phyloP scores from a whole-genome alignment of 306 rosid species.

The Boehmeria nivea region DNA sequence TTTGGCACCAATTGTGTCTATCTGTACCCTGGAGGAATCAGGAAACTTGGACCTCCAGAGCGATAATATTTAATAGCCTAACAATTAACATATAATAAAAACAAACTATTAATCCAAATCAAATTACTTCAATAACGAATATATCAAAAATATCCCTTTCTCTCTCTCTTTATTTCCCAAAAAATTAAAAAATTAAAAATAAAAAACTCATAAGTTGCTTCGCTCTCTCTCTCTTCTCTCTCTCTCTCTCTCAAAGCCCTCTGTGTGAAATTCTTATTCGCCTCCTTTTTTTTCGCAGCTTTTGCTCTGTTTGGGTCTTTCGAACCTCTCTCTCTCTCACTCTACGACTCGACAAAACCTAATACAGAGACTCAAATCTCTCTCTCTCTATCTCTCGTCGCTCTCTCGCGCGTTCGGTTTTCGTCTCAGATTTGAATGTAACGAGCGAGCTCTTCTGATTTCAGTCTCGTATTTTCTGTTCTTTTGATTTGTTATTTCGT shows the following conservation, averaged over 20 bases:
- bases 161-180: neutral
- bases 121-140: neutral
- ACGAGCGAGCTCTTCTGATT: slow-evolving; percentile 6
- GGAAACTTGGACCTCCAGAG: slow-evolving; percentile 2
- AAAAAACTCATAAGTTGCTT: no score
- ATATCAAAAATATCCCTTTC: neutral
- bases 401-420: neutral
- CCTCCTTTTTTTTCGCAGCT: slow-evolving; percentile 1
- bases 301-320: neutral
- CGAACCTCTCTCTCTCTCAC: slow-evolving; percentile 1
- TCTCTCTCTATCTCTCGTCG: slow-evolving; percentile 3
- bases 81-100: neutral
- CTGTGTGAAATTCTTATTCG: slow-evolving; percentile 19
- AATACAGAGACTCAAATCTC: neutral
- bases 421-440: slow-evolving; percentile 18
- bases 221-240: neutral
- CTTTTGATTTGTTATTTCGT: neutral
- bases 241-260: neutral
- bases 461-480: neutral
- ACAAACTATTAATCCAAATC: neutral
- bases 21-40: neutral
- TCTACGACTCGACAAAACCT: slow-evolving; percentile 2
- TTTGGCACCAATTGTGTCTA: neutral
- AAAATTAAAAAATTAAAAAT: neutral
- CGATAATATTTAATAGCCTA: neutral